phyloP scores from a whole-genome alignment of 176 grass and related monocot species.

The Puccinellia tenuiflora region DNA sequence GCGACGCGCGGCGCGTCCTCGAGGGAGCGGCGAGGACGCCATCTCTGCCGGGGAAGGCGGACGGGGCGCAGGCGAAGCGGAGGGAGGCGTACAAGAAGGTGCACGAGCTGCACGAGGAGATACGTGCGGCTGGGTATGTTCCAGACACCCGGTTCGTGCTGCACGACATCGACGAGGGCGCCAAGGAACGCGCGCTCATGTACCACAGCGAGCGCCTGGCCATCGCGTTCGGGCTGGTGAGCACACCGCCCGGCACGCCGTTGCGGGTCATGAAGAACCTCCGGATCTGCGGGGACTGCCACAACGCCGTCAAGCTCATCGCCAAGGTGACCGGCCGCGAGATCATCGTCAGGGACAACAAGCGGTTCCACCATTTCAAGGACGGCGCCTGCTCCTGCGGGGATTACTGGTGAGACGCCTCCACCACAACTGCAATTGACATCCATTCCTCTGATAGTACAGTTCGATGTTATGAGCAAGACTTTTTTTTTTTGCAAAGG shows the following conservation, averaged over 20 bases:
- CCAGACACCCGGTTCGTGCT: constrained; percentile 74
- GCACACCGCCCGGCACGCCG: constrained; percentile 59
- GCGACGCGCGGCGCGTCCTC: constrained; percentile 44
- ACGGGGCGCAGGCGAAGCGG: constrained; percentile 34
- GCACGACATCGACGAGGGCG: constrained; percentile 70
- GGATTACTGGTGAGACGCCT: constrained; percentile 69
- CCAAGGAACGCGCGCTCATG: constrained; percentile 81
- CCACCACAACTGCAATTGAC: not conserved
- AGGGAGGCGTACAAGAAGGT: constrained; percentile 71
- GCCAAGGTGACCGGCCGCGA: constrained; percentile 63
- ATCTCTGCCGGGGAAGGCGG: not conserved
- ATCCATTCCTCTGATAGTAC: no score
- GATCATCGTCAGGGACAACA: constrained; percentile 89
- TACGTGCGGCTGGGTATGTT: constrained; percentile 64
- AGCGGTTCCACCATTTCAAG: constrained; percentile 86
- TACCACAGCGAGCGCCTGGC: constrained; percentile 92
- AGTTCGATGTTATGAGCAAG: no score
- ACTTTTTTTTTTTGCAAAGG: no score
- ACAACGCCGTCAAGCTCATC: constrained; percentile 86
- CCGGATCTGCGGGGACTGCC: constrained; percentile 87
- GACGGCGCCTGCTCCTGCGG: constrained; percentile 81
- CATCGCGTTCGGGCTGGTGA: constrained; percentile 76
- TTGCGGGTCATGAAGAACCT: constrained; percentile 92
- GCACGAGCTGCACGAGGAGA: constrained; percentile 59
- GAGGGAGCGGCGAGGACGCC: not conserved